A percentile compares a stretch with the other conserved stretches of the same genome.
Conservation (phyloP, 2,329 filamentous ascomycete species). For the Ceratocystis harringtonii region DNA sequence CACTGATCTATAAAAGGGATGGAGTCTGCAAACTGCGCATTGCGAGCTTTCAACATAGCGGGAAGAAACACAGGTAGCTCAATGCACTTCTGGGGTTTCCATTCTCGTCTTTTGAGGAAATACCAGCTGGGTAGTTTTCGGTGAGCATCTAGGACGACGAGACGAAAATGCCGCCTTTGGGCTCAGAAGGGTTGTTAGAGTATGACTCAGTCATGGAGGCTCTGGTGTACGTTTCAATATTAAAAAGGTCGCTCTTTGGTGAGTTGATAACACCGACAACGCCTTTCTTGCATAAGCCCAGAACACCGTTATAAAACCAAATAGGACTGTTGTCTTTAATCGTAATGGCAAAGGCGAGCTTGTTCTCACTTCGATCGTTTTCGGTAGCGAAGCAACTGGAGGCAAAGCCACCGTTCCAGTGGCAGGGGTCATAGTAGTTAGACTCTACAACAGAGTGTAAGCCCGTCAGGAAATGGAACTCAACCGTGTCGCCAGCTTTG, state of each 20-base stretch:
- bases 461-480: not conserved
- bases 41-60: too few relatives aligned
- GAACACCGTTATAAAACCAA: not conserved
- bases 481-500: not conserved
- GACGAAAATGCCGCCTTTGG: too few relatives aligned
- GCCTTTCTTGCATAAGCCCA: slow-evolving; percentile 18
- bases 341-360: slow-evolving; percentile 26
- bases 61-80: too few relatives aligned
- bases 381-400: not conserved
- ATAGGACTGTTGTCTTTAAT: not conserved
- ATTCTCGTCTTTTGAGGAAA: too few relatives aligned
- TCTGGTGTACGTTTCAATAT: too few relatives aligned
- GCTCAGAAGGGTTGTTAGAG: too few relatives aligned
- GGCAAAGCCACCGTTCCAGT: not conserved
- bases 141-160: too few relatives aligned
- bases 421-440: not conserved
- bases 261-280: slow-evolving; percentile 19
- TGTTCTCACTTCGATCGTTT: not conserved
- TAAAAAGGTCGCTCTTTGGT: not conserved
- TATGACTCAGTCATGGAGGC: too few relatives aligned
- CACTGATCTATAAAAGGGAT: too few relatives aligned
- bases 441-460: not conserved
- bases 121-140: too few relatives aligned
- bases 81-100: too few relatives aligned
- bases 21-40: too few relatives aligned